Conservation (phyloP, 306 rosid genomes). For the Oxytropis ochrocephala region DNA sequence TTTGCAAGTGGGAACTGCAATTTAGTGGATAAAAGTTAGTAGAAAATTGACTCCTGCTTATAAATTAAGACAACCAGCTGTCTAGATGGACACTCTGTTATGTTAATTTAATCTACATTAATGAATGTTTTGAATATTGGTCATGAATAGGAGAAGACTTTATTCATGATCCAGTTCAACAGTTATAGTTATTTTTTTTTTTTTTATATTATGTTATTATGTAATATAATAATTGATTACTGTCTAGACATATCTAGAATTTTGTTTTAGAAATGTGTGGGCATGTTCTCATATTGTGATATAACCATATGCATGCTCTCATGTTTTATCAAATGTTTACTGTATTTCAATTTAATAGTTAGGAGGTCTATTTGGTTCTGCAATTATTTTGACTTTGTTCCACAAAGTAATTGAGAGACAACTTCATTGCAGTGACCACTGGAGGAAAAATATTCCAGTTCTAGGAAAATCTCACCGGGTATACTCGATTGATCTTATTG, state of each 20-base stretch:
- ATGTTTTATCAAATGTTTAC: neutral
- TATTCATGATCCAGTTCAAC: neutral
- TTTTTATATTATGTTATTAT: too few species aligned
- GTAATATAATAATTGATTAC: neutral
- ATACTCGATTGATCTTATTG: slow-evolving; percentile 84
- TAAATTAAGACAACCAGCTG: neutral
- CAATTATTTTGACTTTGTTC: slow-evolving; percentile 12
- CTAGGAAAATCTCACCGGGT: slow-evolving; percentile 78
- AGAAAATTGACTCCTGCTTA: neutral
- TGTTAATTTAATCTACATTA: neutral
- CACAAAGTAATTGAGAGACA: slow-evolving; percentile 18
- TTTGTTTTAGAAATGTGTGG: neutral
- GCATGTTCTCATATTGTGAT: neutral
- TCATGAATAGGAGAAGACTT: neutral
- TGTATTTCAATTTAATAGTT: neutral
- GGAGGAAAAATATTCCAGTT: slow-evolving; percentile 79
- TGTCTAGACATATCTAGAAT: neutral
- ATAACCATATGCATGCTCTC: neutral
- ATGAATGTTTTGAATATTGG: neutral
- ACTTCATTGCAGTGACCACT: slow-evolving; percentile 75
- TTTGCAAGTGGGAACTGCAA: neutral
- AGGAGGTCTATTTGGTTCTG: slow-evolving; percentile 18
- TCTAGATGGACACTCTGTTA: neutral
- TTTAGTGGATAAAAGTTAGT: neutral
- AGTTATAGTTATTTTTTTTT: too few species aligned